Conservation (phyloP, 2,329 filamentous ascomycete species). For the Hypoxylon sp. region DNA sequence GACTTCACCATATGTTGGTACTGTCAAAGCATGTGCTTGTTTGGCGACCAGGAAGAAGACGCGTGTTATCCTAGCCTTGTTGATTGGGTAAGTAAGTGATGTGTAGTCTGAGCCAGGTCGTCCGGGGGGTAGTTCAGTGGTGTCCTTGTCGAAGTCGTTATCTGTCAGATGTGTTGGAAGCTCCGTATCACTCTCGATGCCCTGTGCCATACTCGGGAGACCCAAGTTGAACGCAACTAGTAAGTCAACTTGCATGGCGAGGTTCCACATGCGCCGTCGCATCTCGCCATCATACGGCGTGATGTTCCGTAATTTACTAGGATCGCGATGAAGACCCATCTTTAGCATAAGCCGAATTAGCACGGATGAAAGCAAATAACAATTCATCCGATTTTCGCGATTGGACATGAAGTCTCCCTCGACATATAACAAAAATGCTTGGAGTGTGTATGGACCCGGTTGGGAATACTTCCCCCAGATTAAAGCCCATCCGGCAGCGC, state of each 20-base stretch:
- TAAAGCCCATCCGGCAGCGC: constrained; percentile 67
- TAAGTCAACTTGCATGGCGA: constrained; percentile 72
- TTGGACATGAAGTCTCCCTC: constrained; percentile 69
- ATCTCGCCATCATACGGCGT: constrained; percentile 69
- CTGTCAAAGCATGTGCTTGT: constrained; percentile 64
- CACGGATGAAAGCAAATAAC: constrained; percentile 67
- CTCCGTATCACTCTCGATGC: constrained; percentile 74
- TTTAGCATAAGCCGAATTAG: constrained; percentile 69
- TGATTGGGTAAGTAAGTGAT: constrained; percentile 68
- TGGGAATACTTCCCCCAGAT: constrained; percentile 66
- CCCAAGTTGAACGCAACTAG: constrained; percentile 78
- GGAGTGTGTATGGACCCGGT: constrained; percentile 64
- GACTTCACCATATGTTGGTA: constrained; percentile 65
- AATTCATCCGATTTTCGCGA: constrained; percentile 66
- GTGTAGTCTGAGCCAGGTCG: constrained; percentile 73
- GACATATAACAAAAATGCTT: constrained; percentile 66
- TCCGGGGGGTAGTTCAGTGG: constrained; percentile 67
- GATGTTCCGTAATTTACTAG: constrained; percentile 65
- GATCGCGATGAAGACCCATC: constrained; percentile 72
- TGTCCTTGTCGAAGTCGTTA: constrained; percentile 73
- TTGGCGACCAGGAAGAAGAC: constrained; percentile 67
- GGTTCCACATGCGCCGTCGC: constrained; percentile 68
- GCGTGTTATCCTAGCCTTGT: constrained; percentile 64
- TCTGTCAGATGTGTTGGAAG: constrained; percentile 75
- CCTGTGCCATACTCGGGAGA: constrained; percentile 75